These are phyloP conservation scores for Coffea eugenioides DNA, from an alignment of 257 asterid genomes.

Conservation along the genomic window DNA sequence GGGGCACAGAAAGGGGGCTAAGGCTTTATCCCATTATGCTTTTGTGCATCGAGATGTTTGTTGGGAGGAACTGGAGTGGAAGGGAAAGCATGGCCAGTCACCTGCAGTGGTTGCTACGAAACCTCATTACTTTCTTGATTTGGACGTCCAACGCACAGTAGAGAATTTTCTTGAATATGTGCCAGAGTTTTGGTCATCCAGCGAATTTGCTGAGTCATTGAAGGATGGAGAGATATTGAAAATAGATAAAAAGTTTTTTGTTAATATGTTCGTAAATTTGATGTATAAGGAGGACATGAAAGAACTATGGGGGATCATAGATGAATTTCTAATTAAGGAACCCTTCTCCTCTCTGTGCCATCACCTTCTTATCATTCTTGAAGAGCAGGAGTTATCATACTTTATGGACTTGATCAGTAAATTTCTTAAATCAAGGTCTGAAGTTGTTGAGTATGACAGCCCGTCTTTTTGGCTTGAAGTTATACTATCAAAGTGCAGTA, in stretches of 20 bases:
- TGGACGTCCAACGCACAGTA: constrained; percentile 86
- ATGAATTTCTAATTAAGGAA: constrained; percentile 68
- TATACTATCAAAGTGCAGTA: constrained; percentile 54
- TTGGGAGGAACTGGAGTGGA: constrained; percentile 99
- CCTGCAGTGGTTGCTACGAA: constrained; percentile 99
- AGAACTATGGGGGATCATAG: constrained; percentile 75
- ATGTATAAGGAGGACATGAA: constrained; percentile 73
- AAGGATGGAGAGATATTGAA: constrained; percentile 76
- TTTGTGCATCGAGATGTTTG: constrained; percentile 87
- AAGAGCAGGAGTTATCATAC: constrained; percentile 63
- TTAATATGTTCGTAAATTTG: constrained; percentile 60
- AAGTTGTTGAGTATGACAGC: constrained; percentile 29
- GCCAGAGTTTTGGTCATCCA: constrained; percentile 93
- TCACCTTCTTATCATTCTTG: constrained; percentile 82
- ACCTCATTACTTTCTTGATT: constrained; percentile 96
- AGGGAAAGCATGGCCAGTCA: constrained; percentile 95
- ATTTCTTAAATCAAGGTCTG: constrained; percentile 54
- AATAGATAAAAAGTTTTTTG: constrained; percentile 60
- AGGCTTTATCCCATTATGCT: constrained; percentile 86
- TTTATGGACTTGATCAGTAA: constrained; percentile 61
- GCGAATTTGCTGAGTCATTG: constrained; percentile 79
- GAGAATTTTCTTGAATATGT: constrained; percentile 91
- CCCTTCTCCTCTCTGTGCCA: constrained; percentile 76
- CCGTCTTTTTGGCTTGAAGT: constrained; percentile 65
- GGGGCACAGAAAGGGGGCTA: constrained; percentile 88